phyloP scores from a whole-genome alignment of 179 eudicot genomes.

The Nepenthes alata region DNA sequence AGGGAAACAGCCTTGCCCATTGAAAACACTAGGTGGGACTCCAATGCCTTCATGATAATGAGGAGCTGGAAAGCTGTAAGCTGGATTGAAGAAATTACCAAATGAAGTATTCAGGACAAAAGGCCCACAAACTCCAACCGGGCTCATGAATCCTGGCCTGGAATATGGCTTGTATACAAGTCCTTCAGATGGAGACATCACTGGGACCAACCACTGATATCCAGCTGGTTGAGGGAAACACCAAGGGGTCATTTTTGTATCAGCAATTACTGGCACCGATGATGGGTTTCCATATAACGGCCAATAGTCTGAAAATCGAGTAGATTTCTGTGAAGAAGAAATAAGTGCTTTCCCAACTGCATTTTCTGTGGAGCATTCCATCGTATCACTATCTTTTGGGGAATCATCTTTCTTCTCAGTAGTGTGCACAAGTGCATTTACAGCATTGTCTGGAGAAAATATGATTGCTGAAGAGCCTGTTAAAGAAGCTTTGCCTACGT shows the following conservation, averaged over 20 bases:
- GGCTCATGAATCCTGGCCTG: conserved; percentile 38
- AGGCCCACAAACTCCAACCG: conserved; percentile 37
- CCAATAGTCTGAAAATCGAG: conserved; percentile 21
- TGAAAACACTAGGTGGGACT: conserved; percentile 26
- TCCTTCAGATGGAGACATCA: conserved; percentile 93
- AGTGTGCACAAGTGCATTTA: conserved; percentile 29
- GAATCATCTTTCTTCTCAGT: conserved; percentile 29
- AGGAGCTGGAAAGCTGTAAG: conserved; percentile 28
- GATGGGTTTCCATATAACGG: conserved; percentile 23
- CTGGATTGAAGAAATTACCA: conserved; percentile 24
- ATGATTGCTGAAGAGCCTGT: conserved; percentile 32
- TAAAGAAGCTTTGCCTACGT: conserved; percentile 28
- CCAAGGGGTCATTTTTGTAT: conserved; percentile 38
- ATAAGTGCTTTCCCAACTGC: conserved; percentile 35
- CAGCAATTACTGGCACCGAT: conserved; percentile 15
- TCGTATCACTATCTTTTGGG: conserved; percentile 27
- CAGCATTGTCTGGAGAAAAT: conserved; percentile 28
- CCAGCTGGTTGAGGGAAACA: conserved; percentile 38
- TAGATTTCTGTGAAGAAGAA: conserved; percentile 32
- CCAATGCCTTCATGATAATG: conserved; percentile 36
- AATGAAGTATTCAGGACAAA: conserved; percentile 23
- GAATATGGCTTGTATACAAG: conserved; percentile 87
- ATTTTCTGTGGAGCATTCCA: conserved; percentile 66
- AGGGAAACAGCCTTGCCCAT: conserved; percentile 54
- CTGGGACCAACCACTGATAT: conserved; percentile 87